Conservation (phyloP, 805 yeast genomes). For the Wickerhamia fluorescens region DNA sequence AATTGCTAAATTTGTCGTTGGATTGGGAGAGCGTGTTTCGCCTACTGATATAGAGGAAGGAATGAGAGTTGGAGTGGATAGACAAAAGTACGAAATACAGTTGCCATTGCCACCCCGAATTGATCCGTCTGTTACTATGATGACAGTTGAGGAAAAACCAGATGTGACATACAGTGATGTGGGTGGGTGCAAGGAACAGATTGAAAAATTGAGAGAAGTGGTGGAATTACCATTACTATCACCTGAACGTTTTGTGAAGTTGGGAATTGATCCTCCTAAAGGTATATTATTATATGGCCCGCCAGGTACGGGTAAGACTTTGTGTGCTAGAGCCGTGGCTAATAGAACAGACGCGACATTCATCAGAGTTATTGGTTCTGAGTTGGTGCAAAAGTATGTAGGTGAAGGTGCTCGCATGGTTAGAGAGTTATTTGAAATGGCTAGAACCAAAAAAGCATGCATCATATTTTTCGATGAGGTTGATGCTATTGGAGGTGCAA, state of each 20-base stretch:
- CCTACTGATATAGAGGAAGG: conserved; percentile 99
- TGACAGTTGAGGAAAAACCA: conserved; percentile 99
- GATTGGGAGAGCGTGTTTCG: conserved; percentile 91
- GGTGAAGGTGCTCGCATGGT: conserved; percentile 99
- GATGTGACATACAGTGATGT: conserved; percentile 97
- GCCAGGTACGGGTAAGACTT: conserved; percentile 97
- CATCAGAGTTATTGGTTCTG: conserved; percentile 97
- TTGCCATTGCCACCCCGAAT: conserved; percentile 96
- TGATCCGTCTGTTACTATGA: conserved; percentile 98
- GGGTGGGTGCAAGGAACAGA: conserved; percentile 98
- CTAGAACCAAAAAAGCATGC: conserved; percentile 96
- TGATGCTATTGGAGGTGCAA: conserved; percentile 99
- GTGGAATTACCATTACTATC: conserved; percentile 90
- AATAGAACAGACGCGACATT: conserved; percentile 99
- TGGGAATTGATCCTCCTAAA: conserved; percentile 98
- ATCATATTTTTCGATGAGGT: conserved; percentile 97
- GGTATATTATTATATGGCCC: conserved; percentile 96
- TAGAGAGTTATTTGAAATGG: conserved; percentile 97
- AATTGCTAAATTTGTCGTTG: conserved; percentile 96
- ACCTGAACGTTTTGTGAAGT: conserved; percentile 93
- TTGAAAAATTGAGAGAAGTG: conserved; percentile 92
- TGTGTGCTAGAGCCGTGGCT: conserved; percentile 98
- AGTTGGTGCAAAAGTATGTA: conserved; percentile 94
- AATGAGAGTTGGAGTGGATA: conserved; percentile 98
- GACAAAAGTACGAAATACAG: conserved; percentile 94